These are phyloP conservation scores for Dianthus caryophyllus DNA, from an alignment of 148 eudicot species.

Conservation along the genomic window DNA sequence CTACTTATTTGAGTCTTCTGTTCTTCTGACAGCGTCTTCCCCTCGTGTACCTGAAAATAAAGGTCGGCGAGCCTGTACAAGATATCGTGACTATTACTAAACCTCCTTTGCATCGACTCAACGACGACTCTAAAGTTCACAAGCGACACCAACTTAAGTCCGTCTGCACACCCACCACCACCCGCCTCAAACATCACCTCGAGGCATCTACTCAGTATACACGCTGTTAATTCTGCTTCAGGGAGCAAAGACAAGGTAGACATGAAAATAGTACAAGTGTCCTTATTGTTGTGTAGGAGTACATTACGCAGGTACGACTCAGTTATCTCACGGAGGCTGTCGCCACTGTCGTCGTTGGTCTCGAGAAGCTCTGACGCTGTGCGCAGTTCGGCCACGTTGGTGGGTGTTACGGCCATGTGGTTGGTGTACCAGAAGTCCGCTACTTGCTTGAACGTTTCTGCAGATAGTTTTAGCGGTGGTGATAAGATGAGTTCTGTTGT, in stretches of 20 bases:
- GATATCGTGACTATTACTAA: slow-evolving; percentile 50
- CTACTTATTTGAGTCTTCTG: slow-evolving; percentile 59
- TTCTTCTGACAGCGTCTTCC: slow-evolving; percentile 46
- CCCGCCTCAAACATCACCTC: slow-evolving; percentile 38
- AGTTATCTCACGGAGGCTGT: slow-evolving; percentile 41
- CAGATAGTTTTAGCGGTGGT: slow-evolving; percentile 59
- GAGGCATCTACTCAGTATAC: slow-evolving; percentile 56
- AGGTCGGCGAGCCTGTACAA: slow-evolving; percentile 54
- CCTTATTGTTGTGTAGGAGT: slow-evolving; percentile 36
- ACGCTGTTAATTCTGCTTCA: slow-evolving; percentile 54
- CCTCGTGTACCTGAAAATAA: slow-evolving; percentile 59
- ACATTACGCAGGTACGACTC: slow-evolving; percentile 54
- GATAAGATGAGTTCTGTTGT: slow-evolving; percentile 44
- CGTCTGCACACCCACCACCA: slow-evolving; percentile 38
- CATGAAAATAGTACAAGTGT: slow-evolving; percentile 35
- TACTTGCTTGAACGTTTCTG: slow-evolving; percentile 53
- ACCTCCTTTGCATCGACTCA: slow-evolving; percentile 41
- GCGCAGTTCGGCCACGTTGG: slow-evolving; percentile 54
- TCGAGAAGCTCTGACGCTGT: slow-evolving; percentile 58
- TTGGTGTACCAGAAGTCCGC: slow-evolving; percentile 63
- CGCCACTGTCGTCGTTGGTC: slow-evolving; percentile 25
- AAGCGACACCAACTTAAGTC: slow-evolving; percentile 32
- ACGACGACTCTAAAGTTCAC: slow-evolving; percentile 44
- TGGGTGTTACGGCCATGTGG: slow-evolving; percentile 49
- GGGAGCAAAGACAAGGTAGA: slow-evolving; percentile 57